These are phyloP conservation scores for Cyamopsis tetragonoloba DNA, from an alignment of 306 rosid genomes.

Conservation along the genomic window DNA sequence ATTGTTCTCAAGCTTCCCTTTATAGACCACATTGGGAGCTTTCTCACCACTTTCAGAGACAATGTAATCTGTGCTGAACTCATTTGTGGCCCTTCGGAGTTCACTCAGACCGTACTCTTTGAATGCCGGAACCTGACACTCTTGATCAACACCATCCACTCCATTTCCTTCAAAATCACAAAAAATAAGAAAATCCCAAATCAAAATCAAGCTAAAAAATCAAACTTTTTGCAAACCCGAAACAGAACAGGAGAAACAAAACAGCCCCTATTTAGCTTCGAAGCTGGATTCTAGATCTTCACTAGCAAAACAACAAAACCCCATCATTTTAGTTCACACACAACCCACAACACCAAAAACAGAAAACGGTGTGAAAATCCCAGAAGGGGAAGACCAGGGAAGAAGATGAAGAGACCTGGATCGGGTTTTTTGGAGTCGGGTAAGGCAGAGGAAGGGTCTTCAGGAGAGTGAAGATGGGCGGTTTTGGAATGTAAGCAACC, in stretches of 20 bases:
- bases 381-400: neutral
- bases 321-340: neutral
- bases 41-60: constrained; percentile 82
- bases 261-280: constrained; percentile 1
- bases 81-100: constrained; percentile 68
- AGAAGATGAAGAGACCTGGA: constrained; percentile 43
- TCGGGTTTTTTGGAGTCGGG: constrained; percentile 52
- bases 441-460: constrained; percentile 51
- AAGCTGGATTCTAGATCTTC: neutral
- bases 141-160: constrained; percentile 47
- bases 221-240: neutral
- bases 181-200: neutral
- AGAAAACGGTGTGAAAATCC: neutral
- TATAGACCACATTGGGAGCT: constrained; percentile 79
- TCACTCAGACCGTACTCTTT: constrained; percentile 55
- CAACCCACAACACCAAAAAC: neutral
- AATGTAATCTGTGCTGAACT: constrained; percentile 55
- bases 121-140: constrained; percentile 47
- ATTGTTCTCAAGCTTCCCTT: constrained; percentile 58
- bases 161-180: constrained; percentile 32
- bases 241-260: neutral
- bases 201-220: constrained; percentile 9
- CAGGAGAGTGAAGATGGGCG: constrained; percentile 59
- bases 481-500: constrained; percentile 76
- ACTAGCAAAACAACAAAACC: neutral